These are phyloP conservation scores for Lupinus albus DNA, from an alignment of 306 rosid species.

Conservation along the genomic window DNA sequence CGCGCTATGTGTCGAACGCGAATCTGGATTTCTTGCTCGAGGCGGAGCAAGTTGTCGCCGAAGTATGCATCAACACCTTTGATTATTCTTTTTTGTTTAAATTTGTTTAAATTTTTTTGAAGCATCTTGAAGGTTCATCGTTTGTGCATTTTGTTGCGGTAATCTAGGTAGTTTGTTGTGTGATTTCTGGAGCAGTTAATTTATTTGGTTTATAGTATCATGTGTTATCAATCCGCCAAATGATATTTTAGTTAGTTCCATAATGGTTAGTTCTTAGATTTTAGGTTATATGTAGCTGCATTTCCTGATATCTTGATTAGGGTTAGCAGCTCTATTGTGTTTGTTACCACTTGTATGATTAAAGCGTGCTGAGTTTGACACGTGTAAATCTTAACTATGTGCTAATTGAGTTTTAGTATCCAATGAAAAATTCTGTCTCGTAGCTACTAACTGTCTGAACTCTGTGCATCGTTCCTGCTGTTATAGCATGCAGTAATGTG, in stretches of 20 bases:
- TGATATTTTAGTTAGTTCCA: background rate
- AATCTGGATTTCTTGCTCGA: conserved; percentile 79
- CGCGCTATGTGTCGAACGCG: conserved; percentile 53
- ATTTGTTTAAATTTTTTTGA: background rate
- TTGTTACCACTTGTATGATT: background rate
- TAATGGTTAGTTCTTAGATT: background rate
- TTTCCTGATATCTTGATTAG: conserved; percentile 22
- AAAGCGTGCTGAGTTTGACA: background rate
- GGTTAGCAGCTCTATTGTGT: background rate
- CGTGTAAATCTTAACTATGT: background rate
- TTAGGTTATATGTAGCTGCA: no score
- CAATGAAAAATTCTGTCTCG: background rate
- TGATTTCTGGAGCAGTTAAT: background rate
- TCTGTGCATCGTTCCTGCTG: background rate
- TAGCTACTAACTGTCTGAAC: background rate
- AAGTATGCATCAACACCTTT: conserved; percentile 49
- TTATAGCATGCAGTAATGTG: background rate
- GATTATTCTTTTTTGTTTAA: background rate
- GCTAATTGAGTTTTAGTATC: conserved; percentile 5
- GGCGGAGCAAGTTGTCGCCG: conserved; percentile 63
- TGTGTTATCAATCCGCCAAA: background rate
- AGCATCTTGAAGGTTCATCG: background rate
- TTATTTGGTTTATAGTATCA: background rate
- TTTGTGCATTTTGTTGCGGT: conserved; percentile 22
- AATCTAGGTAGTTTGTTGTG: background rate